Conservation (phyloP, 169 alveolate genomes). For the Cryptosporidium parvum region DNA sequence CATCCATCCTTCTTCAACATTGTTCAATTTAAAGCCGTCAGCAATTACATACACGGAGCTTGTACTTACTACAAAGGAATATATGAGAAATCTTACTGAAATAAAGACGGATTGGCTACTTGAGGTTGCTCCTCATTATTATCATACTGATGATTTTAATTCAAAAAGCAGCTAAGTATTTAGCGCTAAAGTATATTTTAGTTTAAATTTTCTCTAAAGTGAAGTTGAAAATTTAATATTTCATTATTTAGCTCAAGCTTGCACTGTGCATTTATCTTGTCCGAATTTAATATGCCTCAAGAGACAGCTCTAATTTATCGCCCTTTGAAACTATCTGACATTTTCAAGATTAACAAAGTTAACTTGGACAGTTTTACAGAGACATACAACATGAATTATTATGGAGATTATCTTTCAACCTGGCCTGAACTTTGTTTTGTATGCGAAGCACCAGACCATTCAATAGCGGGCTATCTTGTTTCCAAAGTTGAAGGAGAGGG, state of each 20-base stretch:
- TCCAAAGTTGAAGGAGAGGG: conserved; percentile 94
- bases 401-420: conserved; percentile 90
- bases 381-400: conserved; percentile 90
- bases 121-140: conserved; percentile 98
- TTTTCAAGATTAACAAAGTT: conserved; percentile 87
- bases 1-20: conserved; percentile 94
- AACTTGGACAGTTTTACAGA: conserved; percentile 93
- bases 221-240: not conserved
- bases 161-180: conserved; percentile 21
- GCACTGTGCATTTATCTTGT: not conserved
- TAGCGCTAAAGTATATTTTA: conserved; percentile 1
- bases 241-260: not conserved
- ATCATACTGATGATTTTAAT: conserved; percentile 77
- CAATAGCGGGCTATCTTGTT: conserved; percentile 91
- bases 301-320: conserved; percentile 36
- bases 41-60: conserved; percentile 94
- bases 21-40: conserved; percentile 91
- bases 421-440: conserved; percentile 94
- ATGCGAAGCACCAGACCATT: conserved; percentile 89
- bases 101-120: conserved; percentile 94
- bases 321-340: conserved; percentile 80
- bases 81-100: conserved; percentile 94
- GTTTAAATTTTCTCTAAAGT: not conserved
- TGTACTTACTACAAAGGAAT: conserved; percentile 95
- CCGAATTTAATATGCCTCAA: not conserved